phyloP scores from a whole-genome alignment of 169 alveolate species.

The Plasmodium billcollinsi region DNA sequence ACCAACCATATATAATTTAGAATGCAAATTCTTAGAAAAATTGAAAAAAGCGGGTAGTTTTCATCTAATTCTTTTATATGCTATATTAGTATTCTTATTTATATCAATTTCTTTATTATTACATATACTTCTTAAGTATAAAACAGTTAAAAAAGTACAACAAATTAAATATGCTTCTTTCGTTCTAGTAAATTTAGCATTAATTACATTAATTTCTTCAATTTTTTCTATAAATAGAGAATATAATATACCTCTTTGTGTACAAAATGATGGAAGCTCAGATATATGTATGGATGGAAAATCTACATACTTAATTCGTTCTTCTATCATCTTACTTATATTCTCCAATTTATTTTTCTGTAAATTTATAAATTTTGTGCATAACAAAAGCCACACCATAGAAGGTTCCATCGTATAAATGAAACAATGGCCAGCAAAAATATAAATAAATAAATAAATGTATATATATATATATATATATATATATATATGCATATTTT shows the following conservation, averaged over 20 bases:
- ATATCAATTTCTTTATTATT: slow-evolving; percentile 18
- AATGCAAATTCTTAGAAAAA: slow-evolving; percentile 59
- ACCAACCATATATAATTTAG: slow-evolving; percentile 66
- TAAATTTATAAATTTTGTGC: slow-evolving; percentile 37
- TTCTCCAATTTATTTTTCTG: slow-evolving; percentile 62
- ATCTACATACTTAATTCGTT: slow-evolving; percentile 39
- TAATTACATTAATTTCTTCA: slow-evolving; percentile 50
- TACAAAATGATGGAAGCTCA: slow-evolving; percentile 70
- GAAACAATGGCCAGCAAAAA: neutral
- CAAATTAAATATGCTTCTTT: slow-evolving; percentile 39
- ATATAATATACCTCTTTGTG: slow-evolving; percentile 74
- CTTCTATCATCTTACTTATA: slow-evolving; percentile 41
- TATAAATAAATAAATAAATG: neutral
- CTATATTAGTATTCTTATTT: slow-evolving; percentile 35
- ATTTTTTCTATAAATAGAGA: slow-evolving; percentile 45
- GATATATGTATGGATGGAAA: slow-evolving; percentile 64
- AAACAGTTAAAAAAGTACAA: slow-evolving; percentile 7
- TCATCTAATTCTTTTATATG: slow-evolving; percentile 47
- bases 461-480: neutral
- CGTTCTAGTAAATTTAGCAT: slow-evolving; percentile 34
- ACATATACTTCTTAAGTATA: slow-evolving; percentile 15
- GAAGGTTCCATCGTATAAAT: slow-evolving; percentile 21
- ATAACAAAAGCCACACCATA: neutral
- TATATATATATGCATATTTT: too few relatives aligned
- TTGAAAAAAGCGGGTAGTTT: slow-evolving; percentile 55